Percentiles rank a stretch among this genome's conserved stretches.
These are phyloP conservation scores for Saturnispora dispora DNA, from an alignment of 805 yeast genomes.

Conservation along the genomic window DNA sequence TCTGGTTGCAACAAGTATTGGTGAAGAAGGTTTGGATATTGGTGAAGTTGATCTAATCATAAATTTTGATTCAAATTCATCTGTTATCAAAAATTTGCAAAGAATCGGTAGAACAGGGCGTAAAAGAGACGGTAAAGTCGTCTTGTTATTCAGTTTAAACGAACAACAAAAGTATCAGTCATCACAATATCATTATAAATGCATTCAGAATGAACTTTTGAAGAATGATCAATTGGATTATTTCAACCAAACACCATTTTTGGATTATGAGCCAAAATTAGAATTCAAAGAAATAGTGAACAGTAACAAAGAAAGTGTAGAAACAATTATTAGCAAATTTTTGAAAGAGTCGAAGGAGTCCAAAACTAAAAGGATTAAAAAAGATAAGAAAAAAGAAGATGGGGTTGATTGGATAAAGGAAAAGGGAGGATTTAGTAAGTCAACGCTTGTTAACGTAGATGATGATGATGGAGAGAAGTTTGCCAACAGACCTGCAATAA, in stretches of 20 bases:
- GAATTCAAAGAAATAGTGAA: neutral
- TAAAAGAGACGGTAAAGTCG: constrained; percentile 77
- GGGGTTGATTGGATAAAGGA: constrained; percentile 1
- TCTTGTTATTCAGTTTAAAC: constrained; percentile 63
- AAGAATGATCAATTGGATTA: neutral
- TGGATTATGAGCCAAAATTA: neutral
- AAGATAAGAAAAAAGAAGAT: constrained; percentile 22
- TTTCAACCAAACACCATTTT: neutral
- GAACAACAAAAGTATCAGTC: constrained; percentile 74
- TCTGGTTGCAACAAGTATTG: constrained; percentile 92
- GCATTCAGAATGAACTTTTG: constrained; percentile 61
- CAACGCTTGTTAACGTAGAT: neutral
- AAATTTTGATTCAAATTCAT: constrained; percentile 86
- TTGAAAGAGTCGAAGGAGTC: neutral
- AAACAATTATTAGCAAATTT: neutral
- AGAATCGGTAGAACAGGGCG: constrained; percentile 99
- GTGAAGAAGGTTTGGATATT: constrained; percentile 97
- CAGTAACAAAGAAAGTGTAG: neutral
- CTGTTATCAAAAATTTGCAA: constrained; percentile 89
- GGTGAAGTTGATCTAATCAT: constrained; percentile 95
- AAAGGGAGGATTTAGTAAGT: constrained; percentile 44
- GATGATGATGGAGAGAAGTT: neutral
- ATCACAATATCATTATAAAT: constrained; percentile 76
- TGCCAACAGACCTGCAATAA: neutral
- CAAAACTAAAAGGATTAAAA: neutral